Base-by-base conservation (phyloP, 2,329 filamentous ascomycete species). In the Neonectria sp. region DNA sequence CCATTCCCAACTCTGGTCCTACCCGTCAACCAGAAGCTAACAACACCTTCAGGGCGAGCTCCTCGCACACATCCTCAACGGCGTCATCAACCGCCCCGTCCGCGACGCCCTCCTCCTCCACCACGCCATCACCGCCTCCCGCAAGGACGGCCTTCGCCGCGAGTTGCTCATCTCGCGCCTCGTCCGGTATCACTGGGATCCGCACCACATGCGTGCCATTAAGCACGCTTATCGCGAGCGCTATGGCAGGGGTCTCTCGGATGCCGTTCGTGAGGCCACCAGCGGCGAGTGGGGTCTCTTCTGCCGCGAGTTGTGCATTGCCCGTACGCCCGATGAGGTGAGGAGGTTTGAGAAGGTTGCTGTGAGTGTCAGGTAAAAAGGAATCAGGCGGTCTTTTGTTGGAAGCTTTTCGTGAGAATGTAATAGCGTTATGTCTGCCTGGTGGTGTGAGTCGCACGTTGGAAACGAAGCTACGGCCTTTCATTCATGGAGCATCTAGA, bases 21-120 rank as follows among this genome's bases (percentile, higher is more conserved):
- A 29, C 43, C 33, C n/a, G 8, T 45, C 29, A n/a, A 17, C 17
- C 3, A 27, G 29, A 35, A 46, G n/a, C 60, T 68, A 53, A 70
- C 62, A 29, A n/a, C 45, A 35, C 49, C 4, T 37, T 52, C 73
- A 98, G 95, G 96, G 96, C 71, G 96, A 99, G 83, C 91, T 97
- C 24, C 90, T 98, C 43, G 94, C 95, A 0, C 96, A 98, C 81
- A 94, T 98, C 74, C 91, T 99, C 77, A 98, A 98, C 82, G 96
- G 96, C 76, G 91, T 97, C 64, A 97, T 98, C 84, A 98, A 98
- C 83, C 93, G 93, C 66, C 95, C 96, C 6, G 94, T 97, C 69
- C 93, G 96, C 62, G 96, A 98, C 80, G 94, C 95, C 3, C 88
- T 98, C 43, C 90, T 98, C 3, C 86, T 99, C 2, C 91, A 97